Conservation (phyloP, 768 basidiomycete genomes). For the Boletus vermiculosoides region DNA sequence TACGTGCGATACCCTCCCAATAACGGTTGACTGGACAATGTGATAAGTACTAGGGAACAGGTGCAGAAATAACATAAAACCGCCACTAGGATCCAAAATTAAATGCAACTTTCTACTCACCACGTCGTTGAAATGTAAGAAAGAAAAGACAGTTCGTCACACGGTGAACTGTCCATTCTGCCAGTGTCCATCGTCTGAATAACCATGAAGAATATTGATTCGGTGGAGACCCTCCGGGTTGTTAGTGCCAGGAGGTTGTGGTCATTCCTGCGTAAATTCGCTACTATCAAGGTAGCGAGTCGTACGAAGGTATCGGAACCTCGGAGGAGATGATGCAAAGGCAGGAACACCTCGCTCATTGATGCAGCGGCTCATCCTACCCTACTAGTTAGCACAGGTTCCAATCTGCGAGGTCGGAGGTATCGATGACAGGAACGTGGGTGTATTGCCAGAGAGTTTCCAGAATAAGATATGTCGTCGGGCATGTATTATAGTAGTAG, state of each 20-base stretch:
- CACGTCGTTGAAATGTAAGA: constrained; percentile 7
- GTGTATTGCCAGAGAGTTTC: constrained; percentile 19
- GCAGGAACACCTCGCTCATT: too few species aligned
- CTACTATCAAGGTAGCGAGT: background rate
- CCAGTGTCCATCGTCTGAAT: background rate
- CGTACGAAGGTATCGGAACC: background rate
- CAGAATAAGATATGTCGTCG: constrained; percentile 23
- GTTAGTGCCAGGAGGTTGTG: background rate
- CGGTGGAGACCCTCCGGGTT: background rate
- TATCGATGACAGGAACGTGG: too few species aligned
- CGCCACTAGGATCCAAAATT: background rate
- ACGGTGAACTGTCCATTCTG: background rate
- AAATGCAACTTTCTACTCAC: constrained; percentile 8
- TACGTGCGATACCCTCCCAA: constrained; percentile 1
- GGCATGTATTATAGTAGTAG: background rate
- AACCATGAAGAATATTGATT: background rate
- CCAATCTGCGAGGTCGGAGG: background rate
- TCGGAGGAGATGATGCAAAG: background rate
- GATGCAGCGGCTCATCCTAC: too few species aligned
- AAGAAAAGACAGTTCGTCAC: constrained; percentile 1
- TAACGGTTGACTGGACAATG: constrained; percentile 5
- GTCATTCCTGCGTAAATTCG: background rate
- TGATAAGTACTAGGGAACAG: constrained; percentile 5
- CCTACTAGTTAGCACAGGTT: background rate
- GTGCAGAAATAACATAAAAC: background rate